Percentiles rank a stretch among this genome's conserved stretches.
Conservation (phyloP, 352 stramenopile genomes). For the Globisporangium sylvaticum region DNA sequence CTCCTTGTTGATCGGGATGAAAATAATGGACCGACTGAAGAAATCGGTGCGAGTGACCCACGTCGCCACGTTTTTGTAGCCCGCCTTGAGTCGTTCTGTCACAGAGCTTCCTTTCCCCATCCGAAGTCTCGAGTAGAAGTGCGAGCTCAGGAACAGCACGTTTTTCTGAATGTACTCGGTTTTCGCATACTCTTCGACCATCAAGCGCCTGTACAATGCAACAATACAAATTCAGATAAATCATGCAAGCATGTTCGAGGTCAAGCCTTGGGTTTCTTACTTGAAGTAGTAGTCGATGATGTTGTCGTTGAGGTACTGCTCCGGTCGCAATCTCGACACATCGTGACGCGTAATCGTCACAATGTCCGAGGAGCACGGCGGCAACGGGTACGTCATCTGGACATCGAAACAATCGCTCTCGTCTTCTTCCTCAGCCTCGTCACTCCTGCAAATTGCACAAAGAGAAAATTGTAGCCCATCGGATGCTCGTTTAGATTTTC, state of each 20-base stretch:
- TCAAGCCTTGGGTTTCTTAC: conserved; percentile 32
- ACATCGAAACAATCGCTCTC: conserved; percentile 25
- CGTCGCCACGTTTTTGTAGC: conserved; percentile 76
- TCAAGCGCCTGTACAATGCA: conserved; percentile 35
- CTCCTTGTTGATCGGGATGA: conserved; percentile 88
- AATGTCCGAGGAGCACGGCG: conserved; percentile 65
- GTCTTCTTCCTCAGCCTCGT: conserved; percentile 18
- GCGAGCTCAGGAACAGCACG: conserved; percentile 72
- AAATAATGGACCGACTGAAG: conserved; percentile 72
- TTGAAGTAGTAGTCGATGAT: conserved; percentile 92
- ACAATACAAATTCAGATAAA: not conserved
- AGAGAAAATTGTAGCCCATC: no score
- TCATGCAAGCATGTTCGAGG: not conserved
- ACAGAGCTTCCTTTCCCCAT: conserved; percentile 33
- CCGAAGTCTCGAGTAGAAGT: conserved; percentile 70
- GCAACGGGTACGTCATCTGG: conserved; percentile 67
- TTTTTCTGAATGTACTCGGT: conserved; percentile 53
- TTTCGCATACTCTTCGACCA: conserved; percentile 42
- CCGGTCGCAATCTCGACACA: conserved; percentile 49
- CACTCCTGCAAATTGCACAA: not conserved
- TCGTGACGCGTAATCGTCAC: conserved; percentile 71
- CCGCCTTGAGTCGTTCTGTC: conserved; percentile 39
- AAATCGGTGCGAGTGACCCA: conserved; percentile 65
- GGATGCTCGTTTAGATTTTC: no score
- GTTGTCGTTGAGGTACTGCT: conserved; percentile 90